Base-by-base conservation (phyloP, 108 stramenopile genomes). In the Pseudonitzschia multistriata region DNA sequence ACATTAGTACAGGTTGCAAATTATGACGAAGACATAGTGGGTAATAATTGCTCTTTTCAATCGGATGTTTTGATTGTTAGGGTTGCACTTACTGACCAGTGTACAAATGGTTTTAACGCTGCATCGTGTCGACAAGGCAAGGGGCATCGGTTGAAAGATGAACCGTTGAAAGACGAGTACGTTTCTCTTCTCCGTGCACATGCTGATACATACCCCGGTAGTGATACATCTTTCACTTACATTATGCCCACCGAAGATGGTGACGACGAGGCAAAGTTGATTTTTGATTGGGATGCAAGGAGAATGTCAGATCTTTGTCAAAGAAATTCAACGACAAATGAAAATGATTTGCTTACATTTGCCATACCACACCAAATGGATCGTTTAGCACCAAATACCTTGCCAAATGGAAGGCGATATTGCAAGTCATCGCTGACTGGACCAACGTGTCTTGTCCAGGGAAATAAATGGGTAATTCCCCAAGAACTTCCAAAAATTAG, bases 321-420 rank as follows among this genome's bases (percentile, higher is more conserved):
- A 28, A 34, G 48, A 53, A 24, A 71, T 24, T 71, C 52, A 25
- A 37, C 37, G 24, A 28, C 14, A 28, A 34, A 78, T 29, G 83
- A 73, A 47, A 65, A 47, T 15, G 72, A 79, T 34, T 67, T 88
- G 40, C 68, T 90, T 57, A 80, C 76, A 71, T 90, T 87, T 81
- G 88, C 87, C 22, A 49, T 90, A 47, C 92, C 86, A 15, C 89
- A 93, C 74, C 92, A 93, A 67, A 36, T 80, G 7, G 81, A 89
- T 42, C 42, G 24, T 35, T 35, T 74, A 19, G 45, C 37, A 48
- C 15, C 49, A 17, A 15, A 28, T 21, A 30, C 8, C 0, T 14
- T 62, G 22, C 66, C 66, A 3, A 53, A 72, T 65, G 56, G 50
- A 4, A 62, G 52, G n/a, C 53, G 42, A 11, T 74, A 69, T 66